Conservation (phyloP, 2,329 filamentous ascomycete genomes). For the Aureobasidium sp. region DNA sequence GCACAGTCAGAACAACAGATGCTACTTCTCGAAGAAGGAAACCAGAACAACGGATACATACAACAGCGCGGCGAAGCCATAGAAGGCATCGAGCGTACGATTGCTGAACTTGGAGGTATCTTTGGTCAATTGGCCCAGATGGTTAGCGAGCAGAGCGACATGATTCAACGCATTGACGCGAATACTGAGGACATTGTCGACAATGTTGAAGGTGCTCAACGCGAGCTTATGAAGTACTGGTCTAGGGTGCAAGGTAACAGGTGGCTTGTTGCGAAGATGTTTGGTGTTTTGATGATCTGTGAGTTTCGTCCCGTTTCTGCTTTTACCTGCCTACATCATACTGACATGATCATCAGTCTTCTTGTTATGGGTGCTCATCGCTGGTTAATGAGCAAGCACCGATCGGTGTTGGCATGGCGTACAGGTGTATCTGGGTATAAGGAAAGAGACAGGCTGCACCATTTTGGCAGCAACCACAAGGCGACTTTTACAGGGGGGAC, state of each 20-base stretch:
- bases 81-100: slow-evolving; percentile 92
- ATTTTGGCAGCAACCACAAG: neutral
- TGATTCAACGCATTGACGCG: slow-evolving; percentile 94
- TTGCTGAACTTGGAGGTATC: slow-evolving; percentile 82
- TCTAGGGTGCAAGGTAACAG: slow-evolving; percentile 86
- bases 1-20: slow-evolving; percentile 75
- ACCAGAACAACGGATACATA: slow-evolving; percentile 81
- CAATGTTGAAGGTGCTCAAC: slow-evolving; percentile 93
- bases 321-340: neutral
- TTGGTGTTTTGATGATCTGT: slow-evolving; percentile 91
- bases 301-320: slow-evolving; percentile 19
- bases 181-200: slow-evolving; percentile 98
- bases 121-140: slow-evolving; percentile 93
- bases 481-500: neutral
- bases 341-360: slow-evolving; percentile 23
- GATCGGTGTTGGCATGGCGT: neutral
- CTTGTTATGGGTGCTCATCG: slow-evolving; percentile 31
- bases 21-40: slow-evolving; percentile 79
- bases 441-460: neutral
- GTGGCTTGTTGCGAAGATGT: slow-evolving; percentile 83
- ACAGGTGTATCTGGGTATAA: neutral
- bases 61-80: slow-evolving; percentile 92
- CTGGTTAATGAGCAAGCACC: slow-evolving; percentile 17
- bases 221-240: slow-evolving; percentile 97
- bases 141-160: slow-evolving; percentile 95